Percentiles rank a stretch among this genome's conserved stretches.
phyloP scores from a whole-genome alignment of 495 filamentous ascomycete genomes.

The Alectoria sarmentosa region DNA sequence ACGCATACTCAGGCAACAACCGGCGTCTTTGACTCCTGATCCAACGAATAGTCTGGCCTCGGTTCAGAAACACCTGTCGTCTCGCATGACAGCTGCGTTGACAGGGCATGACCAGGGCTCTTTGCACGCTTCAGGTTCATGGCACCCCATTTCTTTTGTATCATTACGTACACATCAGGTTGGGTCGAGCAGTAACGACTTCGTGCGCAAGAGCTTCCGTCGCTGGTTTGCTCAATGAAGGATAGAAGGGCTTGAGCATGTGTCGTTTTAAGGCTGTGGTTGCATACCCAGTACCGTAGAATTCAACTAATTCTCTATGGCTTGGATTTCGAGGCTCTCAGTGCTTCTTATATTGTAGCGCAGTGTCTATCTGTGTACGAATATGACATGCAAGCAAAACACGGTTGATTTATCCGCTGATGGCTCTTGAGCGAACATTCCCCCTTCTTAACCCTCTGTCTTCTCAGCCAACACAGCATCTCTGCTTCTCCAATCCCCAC shows the following conservation, averaged over 20 bases:
- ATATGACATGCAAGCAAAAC: neutral
- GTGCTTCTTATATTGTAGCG: neutral
- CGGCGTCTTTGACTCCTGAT: neutral
- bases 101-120: neutral
- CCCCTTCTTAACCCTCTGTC: neutral
- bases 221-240: neutral
- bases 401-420: neutral
- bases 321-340: neutral
- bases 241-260: conserved; percentile 12
- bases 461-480: neutral
- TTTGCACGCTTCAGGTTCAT: conserved; percentile 2
- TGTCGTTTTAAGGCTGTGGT: conserved; percentile 6
- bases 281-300: conserved; percentile 12
- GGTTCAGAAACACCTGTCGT: neutral
- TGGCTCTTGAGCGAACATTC: neutral
- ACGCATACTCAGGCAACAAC: neutral
- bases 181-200: conserved; percentile 1
- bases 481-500: neutral
- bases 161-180: conserved; percentile 18
- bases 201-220: neutral
- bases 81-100: conserved; percentile 6
- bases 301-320: neutral
- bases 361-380: neutral
- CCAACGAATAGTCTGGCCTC: neutral
- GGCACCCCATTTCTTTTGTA: conserved; percentile 11